Percentiles rank a stretch among this genome's conserved stretches.
phyloP scores from a whole-genome alignment of 2,329 filamentous ascomycete species.

The Aspergillus ibericus region DNA sequence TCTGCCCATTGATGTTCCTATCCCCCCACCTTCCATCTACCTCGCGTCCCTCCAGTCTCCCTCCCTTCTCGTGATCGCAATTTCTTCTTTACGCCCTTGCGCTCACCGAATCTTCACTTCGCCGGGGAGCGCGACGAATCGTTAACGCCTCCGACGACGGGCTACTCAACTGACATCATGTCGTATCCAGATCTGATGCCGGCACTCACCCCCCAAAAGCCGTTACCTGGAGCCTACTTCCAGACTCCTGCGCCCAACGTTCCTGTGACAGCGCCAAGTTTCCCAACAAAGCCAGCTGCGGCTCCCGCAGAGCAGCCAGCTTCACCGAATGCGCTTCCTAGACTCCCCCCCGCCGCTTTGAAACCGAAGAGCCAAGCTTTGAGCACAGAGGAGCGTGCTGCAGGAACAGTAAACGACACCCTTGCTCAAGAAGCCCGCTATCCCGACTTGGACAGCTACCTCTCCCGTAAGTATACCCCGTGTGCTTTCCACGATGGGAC shows the following conservation, averaged over 20 bases:
- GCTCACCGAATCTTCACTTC: constrained; percentile 19
- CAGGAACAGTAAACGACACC: constrained; percentile 77
- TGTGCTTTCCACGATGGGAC: constrained; percentile 14
- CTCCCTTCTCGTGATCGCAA: constrained; percentile 10
- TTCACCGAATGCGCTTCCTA: constrained; percentile 35
- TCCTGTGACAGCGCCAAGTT: constrained; percentile 39
- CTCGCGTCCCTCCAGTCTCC: constrained; percentile 18
- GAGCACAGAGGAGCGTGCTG: constrained; percentile 75
- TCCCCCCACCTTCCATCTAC: constrained; percentile 5
- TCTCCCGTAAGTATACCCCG: constrained; percentile 68
- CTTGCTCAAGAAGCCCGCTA: constrained; percentile 75
- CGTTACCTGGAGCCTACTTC: constrained; percentile 45
- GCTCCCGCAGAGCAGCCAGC: constrained; percentile 26
- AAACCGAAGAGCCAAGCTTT: constrained; percentile 53
- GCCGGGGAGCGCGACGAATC: constrained; percentile 26
- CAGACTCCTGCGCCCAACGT: constrained; percentile 41
- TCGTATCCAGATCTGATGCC: constrained; percentile 41
- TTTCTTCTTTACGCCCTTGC: constrained; percentile 14
- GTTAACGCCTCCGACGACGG: constrained; percentile 10
- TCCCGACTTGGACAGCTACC: constrained; percentile 85
- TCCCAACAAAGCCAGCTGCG: constrained; percentile 28
- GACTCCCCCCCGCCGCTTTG: constrained; percentile 37
- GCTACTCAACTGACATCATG: constrained; percentile 34
- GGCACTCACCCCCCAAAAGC: constrained; percentile 39
- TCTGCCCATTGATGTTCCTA: constrained; percentile 20